Conservation (phyloP, 2,329 filamentous ascomycete species). For the Trichoderma atrobrunneum region DNA sequence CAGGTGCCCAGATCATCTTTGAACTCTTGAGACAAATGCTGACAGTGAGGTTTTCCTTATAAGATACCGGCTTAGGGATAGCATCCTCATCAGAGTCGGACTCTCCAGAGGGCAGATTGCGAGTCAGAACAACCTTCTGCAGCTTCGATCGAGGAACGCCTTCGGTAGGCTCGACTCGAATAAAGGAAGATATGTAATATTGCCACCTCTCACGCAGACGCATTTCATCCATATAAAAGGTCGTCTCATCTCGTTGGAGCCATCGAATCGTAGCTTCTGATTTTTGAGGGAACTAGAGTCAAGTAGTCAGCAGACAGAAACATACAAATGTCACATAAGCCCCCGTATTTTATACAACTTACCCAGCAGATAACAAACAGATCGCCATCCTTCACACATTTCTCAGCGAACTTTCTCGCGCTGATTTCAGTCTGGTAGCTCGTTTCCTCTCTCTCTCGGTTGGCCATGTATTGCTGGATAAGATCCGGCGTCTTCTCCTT, state of each 20-base stretch:
- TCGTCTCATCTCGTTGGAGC: slow-evolving; percentile 65
- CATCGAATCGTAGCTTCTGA: slow-evolving; percentile 70
- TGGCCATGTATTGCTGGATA: slow-evolving; percentile 79
- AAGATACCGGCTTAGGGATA: slow-evolving; percentile 58
- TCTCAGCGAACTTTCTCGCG: slow-evolving; percentile 87
- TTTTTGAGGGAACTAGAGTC: slow-evolving; percentile 60
- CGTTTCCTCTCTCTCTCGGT: slow-evolving; percentile 77
- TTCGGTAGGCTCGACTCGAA: slow-evolving; percentile 84
- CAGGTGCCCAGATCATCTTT: slow-evolving; percentile 73
- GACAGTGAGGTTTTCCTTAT: slow-evolving; percentile 66
- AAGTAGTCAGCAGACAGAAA: slow-evolving; percentile 14
- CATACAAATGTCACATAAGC: background rate
- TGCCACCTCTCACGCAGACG: slow-evolving; percentile 83
- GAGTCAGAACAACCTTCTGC: slow-evolving; percentile 66
- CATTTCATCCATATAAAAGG: slow-evolving; percentile 87
- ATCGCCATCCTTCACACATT: slow-evolving; percentile 87
- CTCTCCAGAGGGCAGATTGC: slow-evolving; percentile 64
- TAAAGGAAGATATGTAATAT: slow-evolving; percentile 92
- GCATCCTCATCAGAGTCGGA: slow-evolving; percentile 62
- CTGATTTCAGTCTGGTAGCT: slow-evolving; percentile 88
- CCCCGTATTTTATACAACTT: slow-evolving; percentile 43
- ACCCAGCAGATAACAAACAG: slow-evolving; percentile 89
- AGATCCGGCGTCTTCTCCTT: slow-evolving; percentile 95
- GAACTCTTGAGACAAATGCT: slow-evolving; percentile 76
- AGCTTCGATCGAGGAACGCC: slow-evolving; percentile 65